Conservation (phyloP, 108 stramenopile genomes). For the Nannochloropsis gaditana region DNA sequence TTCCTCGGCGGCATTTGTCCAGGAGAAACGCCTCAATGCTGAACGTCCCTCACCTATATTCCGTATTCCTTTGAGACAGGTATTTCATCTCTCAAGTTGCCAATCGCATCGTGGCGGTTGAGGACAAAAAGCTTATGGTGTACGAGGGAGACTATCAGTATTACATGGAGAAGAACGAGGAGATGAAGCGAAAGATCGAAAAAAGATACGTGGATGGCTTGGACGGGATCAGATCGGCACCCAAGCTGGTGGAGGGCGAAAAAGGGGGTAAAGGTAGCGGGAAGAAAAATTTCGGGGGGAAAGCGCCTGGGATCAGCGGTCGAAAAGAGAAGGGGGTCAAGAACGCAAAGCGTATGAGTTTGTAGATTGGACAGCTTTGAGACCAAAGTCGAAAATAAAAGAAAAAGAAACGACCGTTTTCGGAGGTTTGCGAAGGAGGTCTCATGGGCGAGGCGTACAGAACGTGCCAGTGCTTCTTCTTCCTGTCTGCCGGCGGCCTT, state of each 20-base stretch:
- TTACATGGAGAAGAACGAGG: slow-evolving; percentile 77
- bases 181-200: slow-evolving; percentile 70
- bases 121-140: slow-evolving; percentile 70
- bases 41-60: neutral
- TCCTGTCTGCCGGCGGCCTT: no score
- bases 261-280: slow-evolving; percentile 53
- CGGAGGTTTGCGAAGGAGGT: neutral
- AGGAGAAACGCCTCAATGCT: no score
- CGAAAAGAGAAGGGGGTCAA: slow-evolving; percentile 90
- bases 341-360: slow-evolving; percentile 78
- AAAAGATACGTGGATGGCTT: slow-evolving; percentile 44
- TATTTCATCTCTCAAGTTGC: slow-evolving; percentile 91
- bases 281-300: slow-evolving; percentile 87
- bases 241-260: slow-evolving; percentile 54
- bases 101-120: slow-evolving; percentile 83
- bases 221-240: slow-evolving; percentile 35
- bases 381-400: neutral
- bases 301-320: slow-evolving; percentile 69
- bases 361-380: slow-evolving; percentile 6
- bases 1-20: no score
- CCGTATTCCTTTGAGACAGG: neutral
- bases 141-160: slow-evolving; percentile 91
- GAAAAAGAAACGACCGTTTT: neutral
- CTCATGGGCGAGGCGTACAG: no score
- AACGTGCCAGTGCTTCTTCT: no score